Conservation (phyloP, 1,284 basidiomycete species). For the Moesziomyces globuligerus region DNA sequence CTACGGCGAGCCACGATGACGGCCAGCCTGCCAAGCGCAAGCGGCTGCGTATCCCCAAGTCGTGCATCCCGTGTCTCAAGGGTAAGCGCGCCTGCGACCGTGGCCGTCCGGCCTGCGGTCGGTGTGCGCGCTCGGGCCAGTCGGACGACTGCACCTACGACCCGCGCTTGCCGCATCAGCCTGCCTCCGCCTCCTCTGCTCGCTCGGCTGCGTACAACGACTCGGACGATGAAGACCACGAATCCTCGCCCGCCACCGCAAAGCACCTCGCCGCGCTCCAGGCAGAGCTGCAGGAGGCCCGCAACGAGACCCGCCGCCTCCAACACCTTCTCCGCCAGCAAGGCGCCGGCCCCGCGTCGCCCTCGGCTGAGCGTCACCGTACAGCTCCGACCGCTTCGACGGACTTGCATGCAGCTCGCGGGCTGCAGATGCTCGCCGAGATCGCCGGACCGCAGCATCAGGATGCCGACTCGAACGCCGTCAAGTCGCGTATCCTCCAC, state of each 20-base stretch:
- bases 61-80: constrained; percentile 42
- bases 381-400: constrained; percentile 12
- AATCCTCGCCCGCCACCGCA: not conserved
- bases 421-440: constrained; percentile 46
- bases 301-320: constrained; percentile 22
- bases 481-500: constrained; percentile 29
- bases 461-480: constrained; percentile 31
- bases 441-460: constrained; percentile 40
- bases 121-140: constrained; percentile 30
- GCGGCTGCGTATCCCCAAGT: constrained; percentile 48
- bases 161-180: constrained; percentile 24
- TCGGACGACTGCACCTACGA: constrained; percentile 37
- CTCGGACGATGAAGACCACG: constrained; percentile 18
- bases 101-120: constrained; percentile 33
- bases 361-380: constrained; percentile 1
- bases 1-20: constrained; percentile 27
- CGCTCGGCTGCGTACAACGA: constrained; percentile 3
- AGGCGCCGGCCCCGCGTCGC: constrained; percentile 4
- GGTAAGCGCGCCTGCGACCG: constrained; percentile 50
- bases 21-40: constrained; percentile 41
- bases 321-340: constrained; percentile 24
- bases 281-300: constrained; percentile 19
- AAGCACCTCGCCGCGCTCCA: constrained; percentile 10
- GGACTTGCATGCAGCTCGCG: constrained; percentile 34
- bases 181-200: constrained; percentile 5